These are phyloP conservation scores for Tylopilus intermedius DNA, from an alignment of 768 basidiomycete genomes.

Conservation along the genomic window DNA sequence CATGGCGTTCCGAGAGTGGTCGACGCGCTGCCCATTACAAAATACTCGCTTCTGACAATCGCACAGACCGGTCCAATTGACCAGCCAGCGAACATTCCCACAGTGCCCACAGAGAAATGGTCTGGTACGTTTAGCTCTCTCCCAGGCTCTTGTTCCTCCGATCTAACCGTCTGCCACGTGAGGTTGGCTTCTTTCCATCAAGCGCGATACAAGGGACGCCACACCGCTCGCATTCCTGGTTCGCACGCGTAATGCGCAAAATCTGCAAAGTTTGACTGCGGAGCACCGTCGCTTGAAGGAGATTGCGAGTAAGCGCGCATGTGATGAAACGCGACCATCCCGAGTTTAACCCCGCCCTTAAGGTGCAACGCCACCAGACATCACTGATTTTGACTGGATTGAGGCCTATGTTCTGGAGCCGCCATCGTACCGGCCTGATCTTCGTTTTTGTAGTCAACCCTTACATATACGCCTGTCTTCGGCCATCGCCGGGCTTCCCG, in stretches of 20 bases:
- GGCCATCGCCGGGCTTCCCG: constrained; percentile 56
- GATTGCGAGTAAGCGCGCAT: constrained; percentile 46
- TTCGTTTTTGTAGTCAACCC: constrained; percentile 46
- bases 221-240: constrained; percentile 44
- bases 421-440: constrained; percentile 34
- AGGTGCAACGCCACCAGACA: constrained; percentile 7
- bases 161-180: constrained; percentile 1
- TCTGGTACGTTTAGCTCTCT: constrained; percentile 32
- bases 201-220: constrained; percentile 35
- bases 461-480: constrained; percentile 53
- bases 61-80: constrained; percentile 48
- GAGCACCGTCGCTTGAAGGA: constrained; percentile 58
- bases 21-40: constrained; percentile 46
- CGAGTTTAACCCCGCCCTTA: not conserved
- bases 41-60: constrained; percentile 50
- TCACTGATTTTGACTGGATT: constrained; percentile 19
- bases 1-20: constrained; percentile 2
- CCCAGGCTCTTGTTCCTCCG: not conserved
- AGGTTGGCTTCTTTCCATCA: constrained; percentile 57
- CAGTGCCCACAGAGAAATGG: constrained; percentile 31
- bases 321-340: not conserved
- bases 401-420: constrained; percentile 9
- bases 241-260: constrained; percentile 37
- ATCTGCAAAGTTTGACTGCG: constrained; percentile 41
- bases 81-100: constrained; percentile 23